A percentile compares a stretch with the other conserved stretches of the same genome.
Conservation (phyloP, 768 basidiomycete genomes). For the Xerocomellus chrysenteron region DNA sequence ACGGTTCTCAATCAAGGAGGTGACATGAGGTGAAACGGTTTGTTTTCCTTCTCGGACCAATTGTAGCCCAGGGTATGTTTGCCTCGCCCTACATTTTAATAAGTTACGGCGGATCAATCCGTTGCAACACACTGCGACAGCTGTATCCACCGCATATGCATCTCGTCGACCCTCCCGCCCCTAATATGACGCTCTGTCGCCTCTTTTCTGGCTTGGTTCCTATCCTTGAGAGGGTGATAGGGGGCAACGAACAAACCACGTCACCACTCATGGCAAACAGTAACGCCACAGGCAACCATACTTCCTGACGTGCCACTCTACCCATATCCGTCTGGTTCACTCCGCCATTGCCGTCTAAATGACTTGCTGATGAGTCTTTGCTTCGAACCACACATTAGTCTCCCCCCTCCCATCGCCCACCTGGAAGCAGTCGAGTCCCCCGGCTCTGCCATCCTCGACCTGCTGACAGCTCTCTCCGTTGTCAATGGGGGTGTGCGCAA, state of each 20-base stretch:
- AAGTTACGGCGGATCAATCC: conserved; percentile 19
- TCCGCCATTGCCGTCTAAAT: neutral
- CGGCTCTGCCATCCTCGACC: conserved; percentile 58
- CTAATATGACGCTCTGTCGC: conserved; percentile 74
- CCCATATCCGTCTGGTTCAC: conserved; percentile 54
- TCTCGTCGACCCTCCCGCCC: conserved; percentile 58
- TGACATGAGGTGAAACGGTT: neutral
- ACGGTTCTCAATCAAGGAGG: no score
- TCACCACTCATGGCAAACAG: conserved; percentile 55
- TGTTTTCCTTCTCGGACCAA: neutral
- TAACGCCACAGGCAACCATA: conserved; percentile 52
- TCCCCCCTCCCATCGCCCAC: conserved; percentile 67
- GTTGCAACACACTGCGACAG: conserved; percentile 46
- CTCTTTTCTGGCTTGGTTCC: conserved; percentile 74
- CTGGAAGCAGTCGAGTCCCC: conserved; percentile 64
- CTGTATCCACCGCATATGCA: conserved; percentile 54
- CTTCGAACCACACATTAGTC: conserved; percentile 59
- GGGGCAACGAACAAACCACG: conserved; percentile 64
- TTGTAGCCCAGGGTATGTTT: no score
- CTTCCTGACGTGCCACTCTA: conserved; percentile 42
- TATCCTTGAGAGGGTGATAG: conserved; percentile 66
- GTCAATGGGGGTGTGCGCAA: conserved; percentile 76
- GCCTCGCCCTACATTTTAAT: no score
- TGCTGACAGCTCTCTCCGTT: conserved; percentile 69
- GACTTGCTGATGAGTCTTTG: conserved; percentile 3